These are phyloP conservation scores for Jamesozyma gamospora DNA, from an alignment of 805 yeast species.

Conservation along the genomic window DNA sequence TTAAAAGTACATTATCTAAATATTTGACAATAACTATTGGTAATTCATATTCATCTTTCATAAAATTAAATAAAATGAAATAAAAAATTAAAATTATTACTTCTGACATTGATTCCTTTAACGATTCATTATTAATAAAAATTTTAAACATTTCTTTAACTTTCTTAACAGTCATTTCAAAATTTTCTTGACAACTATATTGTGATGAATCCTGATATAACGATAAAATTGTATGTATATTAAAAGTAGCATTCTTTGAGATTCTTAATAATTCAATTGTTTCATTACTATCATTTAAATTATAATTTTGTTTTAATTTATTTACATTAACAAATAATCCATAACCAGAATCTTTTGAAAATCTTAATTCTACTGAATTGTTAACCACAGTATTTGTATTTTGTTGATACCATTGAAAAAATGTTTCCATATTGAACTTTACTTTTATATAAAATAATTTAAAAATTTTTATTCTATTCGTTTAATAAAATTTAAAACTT, in stretches of 20 bases:
- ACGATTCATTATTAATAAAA: conserved; percentile 12
- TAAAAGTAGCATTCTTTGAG: conserved; percentile 27
- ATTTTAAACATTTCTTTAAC: conserved; percentile 24
- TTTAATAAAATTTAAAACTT: too few relatives aligned
- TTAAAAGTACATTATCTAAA: conserved; percentile 14
- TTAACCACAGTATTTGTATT: not conserved
- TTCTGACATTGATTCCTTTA: conserved; percentile 14
- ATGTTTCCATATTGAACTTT: not conserved
- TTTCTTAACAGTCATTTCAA: conserved; percentile 19
- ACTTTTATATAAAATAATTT: too few relatives aligned
- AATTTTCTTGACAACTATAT: conserved; percentile 16
- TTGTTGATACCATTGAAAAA: not conserved
- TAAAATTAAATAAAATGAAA: conserved; percentile 9
- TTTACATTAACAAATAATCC: conserved; percentile 13
- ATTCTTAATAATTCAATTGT: conserved; percentile 31
- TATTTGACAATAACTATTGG: conserved; percentile 15
- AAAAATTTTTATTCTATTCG: too few relatives aligned
- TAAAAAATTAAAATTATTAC: conserved; percentile 15
- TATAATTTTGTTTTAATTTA: not conserved
- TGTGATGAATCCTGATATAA: conserved; percentile 15
- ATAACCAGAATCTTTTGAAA: conserved; percentile 14
- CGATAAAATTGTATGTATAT: conserved; percentile 22
- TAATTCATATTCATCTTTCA: conserved; percentile 9
- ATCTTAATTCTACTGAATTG: not conserved
- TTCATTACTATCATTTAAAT: conserved; percentile 7